A percentile compares a stretch with the other conserved stretches of the same genome.
These are phyloP conservation scores for Lepiota venenata DNA, from an alignment of 768 basidiomycete species.

Conservation along the genomic window DNA sequence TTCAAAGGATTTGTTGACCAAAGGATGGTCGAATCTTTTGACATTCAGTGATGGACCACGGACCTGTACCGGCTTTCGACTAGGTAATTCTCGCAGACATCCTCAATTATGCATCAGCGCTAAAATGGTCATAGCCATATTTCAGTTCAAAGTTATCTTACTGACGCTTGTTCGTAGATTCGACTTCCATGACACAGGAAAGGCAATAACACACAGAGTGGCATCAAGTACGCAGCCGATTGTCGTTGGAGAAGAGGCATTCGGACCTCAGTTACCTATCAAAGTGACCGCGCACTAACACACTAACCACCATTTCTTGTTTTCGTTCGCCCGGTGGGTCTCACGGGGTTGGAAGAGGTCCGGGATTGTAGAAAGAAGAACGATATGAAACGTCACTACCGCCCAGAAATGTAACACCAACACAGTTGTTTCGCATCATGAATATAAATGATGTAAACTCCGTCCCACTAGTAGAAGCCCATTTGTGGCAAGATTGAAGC, in stretches of 20 bases:
- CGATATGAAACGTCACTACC: too few species aligned
- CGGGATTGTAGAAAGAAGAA: too few species aligned
- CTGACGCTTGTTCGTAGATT: constrained; percentile 32
- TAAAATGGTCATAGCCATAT: neutral
- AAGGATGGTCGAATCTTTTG: constrained; percentile 33
- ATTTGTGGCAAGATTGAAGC: too few species aligned
- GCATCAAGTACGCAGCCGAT: constrained; percentile 33
- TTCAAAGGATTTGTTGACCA: constrained; percentile 23
- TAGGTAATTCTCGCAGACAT: constrained; percentile 20
- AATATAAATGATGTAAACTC: too few species aligned
- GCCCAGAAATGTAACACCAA: too few species aligned
- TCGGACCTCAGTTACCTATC: neutral
- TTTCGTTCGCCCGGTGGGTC: too few species aligned
- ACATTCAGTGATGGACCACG: constrained; percentile 41
- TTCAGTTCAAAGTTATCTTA: constrained; percentile 31
- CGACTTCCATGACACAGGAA: constrained; percentile 33
- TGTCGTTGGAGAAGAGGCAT: constrained; percentile 23
- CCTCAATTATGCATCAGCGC: constrained; percentile 14
- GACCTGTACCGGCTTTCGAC: constrained; percentile 37
- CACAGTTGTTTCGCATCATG: too few species aligned
- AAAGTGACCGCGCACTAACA: neutral
- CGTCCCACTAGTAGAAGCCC: too few species aligned
- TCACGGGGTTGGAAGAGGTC: too few species aligned
- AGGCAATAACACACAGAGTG: constrained; percentile 25
- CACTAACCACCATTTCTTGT: too few species aligned